These are phyloP conservation scores for Globisporangium cystogenes DNA, from an alignment of 352 stramenopile species.

Conservation along the genomic window DNA sequence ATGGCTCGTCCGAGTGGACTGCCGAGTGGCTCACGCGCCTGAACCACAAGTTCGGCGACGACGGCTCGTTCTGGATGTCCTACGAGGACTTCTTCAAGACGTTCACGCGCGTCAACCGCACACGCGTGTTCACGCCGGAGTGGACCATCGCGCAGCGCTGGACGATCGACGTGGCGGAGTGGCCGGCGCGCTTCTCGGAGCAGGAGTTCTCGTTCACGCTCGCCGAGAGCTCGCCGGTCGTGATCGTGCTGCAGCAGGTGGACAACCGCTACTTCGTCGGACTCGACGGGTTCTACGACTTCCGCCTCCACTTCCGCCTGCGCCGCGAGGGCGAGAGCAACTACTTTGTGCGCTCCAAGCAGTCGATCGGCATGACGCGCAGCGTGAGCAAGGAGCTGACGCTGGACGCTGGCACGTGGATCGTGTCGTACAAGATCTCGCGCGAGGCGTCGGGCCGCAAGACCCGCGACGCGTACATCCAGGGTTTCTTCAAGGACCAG, in stretches of 20 bases:
- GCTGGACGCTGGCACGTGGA: slow-evolving; percentile 22
- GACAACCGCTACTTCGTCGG: slow-evolving; percentile 34
- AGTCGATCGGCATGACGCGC: slow-evolving; percentile 20
- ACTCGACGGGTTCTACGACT: slow-evolving; percentile 32
- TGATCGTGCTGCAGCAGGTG: slow-evolving; percentile 32
- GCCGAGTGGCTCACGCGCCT: slow-evolving; percentile 34
- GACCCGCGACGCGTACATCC: slow-evolving; percentile 18
- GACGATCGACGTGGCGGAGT: slow-evolving; percentile 22
- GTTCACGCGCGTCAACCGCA: slow-evolving; percentile 29
- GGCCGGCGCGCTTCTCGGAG: slow-evolving; percentile 21
- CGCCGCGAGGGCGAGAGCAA: slow-evolving; percentile 18
- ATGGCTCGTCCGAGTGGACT: slow-evolving; percentile 49
- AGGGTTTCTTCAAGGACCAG: slow-evolving; percentile 14
- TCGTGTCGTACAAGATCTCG: slow-evolving; percentile 23
- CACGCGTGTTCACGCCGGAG: slow-evolving; percentile 26
- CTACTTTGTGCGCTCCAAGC: slow-evolving; percentile 22
- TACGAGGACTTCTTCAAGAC: slow-evolving; percentile 35
- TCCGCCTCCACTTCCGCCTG: slow-evolving; percentile 29
- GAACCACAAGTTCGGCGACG: slow-evolving; percentile 35
- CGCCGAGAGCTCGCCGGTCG: slow-evolving; percentile 14
- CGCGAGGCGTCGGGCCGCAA: slow-evolving; percentile 13
- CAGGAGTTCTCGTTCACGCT: slow-evolving; percentile 28
- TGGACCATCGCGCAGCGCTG: slow-evolving; percentile 33
- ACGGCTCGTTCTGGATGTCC: slow-evolving; percentile 62
- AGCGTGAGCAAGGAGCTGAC: slow-evolving; percentile 31